Evolutionary conservation across 2,329 filamentous ascomycete species (phyloP).

Genomic region (Fusarium gaditjirri): DNA sequence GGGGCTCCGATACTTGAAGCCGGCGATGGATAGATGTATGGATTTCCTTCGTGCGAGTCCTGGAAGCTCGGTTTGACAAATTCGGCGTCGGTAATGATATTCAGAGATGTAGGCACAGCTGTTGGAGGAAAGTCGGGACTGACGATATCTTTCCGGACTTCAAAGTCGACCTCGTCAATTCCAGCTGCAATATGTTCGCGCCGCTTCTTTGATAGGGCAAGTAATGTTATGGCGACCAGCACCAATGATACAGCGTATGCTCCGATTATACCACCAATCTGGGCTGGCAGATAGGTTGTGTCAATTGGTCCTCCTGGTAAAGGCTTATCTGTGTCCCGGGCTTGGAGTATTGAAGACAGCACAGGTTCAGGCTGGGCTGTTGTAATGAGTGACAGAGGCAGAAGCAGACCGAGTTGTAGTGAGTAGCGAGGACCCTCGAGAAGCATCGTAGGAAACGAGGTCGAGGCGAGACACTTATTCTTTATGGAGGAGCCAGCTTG

Average conservation of each 20-base stretch:
- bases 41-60: slow-evolving; percentile 47
- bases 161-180: slow-evolving; percentile 63
- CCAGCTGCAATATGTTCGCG: slow-evolving; percentile 63
- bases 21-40: slow-evolving; percentile 60
- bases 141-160: slow-evolving; percentile 37
- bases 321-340: slow-evolving; percentile 64
- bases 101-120: slow-evolving; percentile 21
- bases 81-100: slow-evolving; percentile 37
- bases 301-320: slow-evolving; percentile 69
- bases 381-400: slow-evolving; percentile 44
- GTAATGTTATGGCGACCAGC: slow-evolving; percentile 74
- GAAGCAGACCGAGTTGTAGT: slow-evolving; percentile 46
- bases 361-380: slow-evolving; percentile 47
- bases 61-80: slow-evolving; percentile 61
- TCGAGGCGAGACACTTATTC: slow-evolving; percentile 44
- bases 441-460: slow-evolving; percentile 54
- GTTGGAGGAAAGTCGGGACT: slow-evolving; percentile 38
- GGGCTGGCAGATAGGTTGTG: slow-evolving; percentile 75
- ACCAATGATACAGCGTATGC: slow-evolving; percentile 83
- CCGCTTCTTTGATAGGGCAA: slow-evolving; percentile 68
- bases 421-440: slow-evolving; percentile 39
- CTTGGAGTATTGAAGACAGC: slow-evolving; percentile 38
- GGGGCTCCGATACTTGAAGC: slow-evolving; percentile 59
- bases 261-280: slow-evolving; percentile 85
- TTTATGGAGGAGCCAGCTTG: slow-evolving; percentile 48